Evolutionary conservation across 2,329 filamentous ascomycete species (phyloP).

Genomic region (Penicillium vulpinum): DNA sequence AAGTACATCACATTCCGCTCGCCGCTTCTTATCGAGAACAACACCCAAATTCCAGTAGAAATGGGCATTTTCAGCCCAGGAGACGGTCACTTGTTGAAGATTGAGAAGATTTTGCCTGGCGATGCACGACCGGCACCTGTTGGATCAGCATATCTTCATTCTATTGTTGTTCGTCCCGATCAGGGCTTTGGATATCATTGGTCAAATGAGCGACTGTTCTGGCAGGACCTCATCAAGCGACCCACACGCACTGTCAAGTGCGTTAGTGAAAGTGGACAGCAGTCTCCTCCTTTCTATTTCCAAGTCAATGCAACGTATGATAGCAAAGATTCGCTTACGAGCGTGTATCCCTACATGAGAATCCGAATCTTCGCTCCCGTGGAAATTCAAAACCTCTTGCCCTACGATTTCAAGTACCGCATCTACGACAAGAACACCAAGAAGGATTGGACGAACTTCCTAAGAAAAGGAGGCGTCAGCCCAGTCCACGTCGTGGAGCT

Average conservation of each 20-base stretch:
- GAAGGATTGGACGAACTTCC: constrained; percentile 98
- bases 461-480: constrained; percentile 93
- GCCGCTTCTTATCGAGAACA: constrained; percentile 88
- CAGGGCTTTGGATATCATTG: constrained; percentile 96
- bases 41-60: constrained; percentile 94
- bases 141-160: constrained; percentile 87
- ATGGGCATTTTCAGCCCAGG: constrained; percentile 85
- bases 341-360: constrained; percentile 90
- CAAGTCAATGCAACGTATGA: constrained; percentile 88
- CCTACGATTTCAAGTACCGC: constrained; percentile 98
- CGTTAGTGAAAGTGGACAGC: constrained; percentile 77
- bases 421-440: constrained; percentile 99
- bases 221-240: constrained; percentile 83
- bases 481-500: constrained; percentile 96
- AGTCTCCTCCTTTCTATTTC: constrained; percentile 85
- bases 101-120: constrained; percentile 94
- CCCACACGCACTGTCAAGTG: constrained; percentile 87
- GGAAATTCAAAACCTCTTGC: constrained; percentile 89
- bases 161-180: constrained; percentile 82
- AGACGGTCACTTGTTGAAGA: constrained; percentile 88
- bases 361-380: constrained; percentile 89
- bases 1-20: constrained; percentile 97
- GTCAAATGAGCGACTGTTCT: constrained; percentile 87
- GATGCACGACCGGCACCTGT: constrained; percentile 88
- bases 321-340: constrained; percentile 76